Percentiles rank a stretch among this genome's conserved stretches.
Evolutionary conservation across 768 basidiomycete species (phyloP).

Genomic region (Lactarius pseudohatsudake): DNA sequence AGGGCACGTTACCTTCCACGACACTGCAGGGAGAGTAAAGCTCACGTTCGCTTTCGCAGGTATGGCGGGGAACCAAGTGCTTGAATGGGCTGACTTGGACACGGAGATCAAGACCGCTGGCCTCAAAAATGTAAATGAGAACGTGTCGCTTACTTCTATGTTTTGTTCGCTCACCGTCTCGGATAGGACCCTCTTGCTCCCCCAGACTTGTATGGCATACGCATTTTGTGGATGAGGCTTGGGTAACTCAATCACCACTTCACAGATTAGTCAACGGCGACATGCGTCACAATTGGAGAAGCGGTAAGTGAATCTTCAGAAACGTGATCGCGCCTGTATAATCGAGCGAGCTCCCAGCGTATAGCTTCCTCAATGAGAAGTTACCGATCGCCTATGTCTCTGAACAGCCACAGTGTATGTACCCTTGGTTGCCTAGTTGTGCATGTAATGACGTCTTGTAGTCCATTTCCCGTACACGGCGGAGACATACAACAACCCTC

Average conservation of each 20-base stretch:
- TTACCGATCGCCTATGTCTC: conserved; percentile 38
- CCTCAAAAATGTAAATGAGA: conserved; percentile 35
- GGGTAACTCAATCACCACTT: background rate
- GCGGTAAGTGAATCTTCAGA: background rate
- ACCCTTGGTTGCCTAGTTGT: background rate
- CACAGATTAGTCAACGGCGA: background rate
- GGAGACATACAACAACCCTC: conserved; percentile 26
- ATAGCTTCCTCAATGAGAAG: conserved; percentile 34
- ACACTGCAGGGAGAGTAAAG: background rate
- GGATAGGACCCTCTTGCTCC: conserved; percentile 38
- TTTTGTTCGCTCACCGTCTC: background rate
- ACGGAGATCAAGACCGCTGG: conserved; percentile 27
- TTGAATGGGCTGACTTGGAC: background rate
- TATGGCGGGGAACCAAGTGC: conserved; percentile 15
- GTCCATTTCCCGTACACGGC: conserved; percentile 23
- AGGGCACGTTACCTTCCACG: conserved; percentile 34
- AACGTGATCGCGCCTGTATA: too few species aligned
- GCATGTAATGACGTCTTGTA: background rate
- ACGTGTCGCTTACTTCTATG: background rate
- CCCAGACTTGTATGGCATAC: conserved; percentile 36
- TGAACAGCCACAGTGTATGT: conserved; percentile 35
- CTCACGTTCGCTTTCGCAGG: conserved; percentile 13
- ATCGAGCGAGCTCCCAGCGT: conserved; percentile 1
- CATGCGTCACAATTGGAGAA: conserved; percentile 14
- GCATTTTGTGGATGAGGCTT: background rate